Percentiles rank a stretch among this genome's conserved stretches.
These are phyloP conservation scores for Aspergillus olivimuriae DNA, from an alignment of 495 filamentous ascomycete species.

Conservation along the genomic window DNA sequence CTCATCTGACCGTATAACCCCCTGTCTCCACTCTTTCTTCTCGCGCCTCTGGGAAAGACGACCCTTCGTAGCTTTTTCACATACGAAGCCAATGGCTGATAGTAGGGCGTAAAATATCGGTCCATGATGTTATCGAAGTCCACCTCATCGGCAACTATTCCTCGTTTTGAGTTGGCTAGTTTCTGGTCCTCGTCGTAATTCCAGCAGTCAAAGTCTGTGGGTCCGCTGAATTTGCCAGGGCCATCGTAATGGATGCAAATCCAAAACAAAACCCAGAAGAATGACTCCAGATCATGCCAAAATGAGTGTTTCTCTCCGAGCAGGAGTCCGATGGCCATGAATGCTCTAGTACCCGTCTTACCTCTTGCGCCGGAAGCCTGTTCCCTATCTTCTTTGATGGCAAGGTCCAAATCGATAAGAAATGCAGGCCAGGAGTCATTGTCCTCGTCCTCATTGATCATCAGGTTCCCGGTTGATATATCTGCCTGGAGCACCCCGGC, in stretches of 20 bases:
- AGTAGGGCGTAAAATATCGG: constrained; percentile 27
- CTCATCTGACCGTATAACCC: constrained; percentile 11
- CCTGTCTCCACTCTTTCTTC: constrained; percentile 18
- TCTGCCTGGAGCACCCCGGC: constrained; percentile 23
- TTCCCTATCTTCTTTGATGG: constrained; percentile 16
- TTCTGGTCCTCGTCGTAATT: constrained; percentile 16
- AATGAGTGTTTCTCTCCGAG: constrained; percentile 20
- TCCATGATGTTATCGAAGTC: constrained; percentile 22
- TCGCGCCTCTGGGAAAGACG: constrained; percentile 28
- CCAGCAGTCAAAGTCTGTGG: constrained; percentile 19
- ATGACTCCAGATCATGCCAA: constrained; percentile 42
- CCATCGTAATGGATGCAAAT: constrained; percentile 37
- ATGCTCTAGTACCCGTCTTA: constrained; percentile 29
- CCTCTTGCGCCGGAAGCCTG: constrained; percentile 15
- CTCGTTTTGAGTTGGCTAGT: constrained; percentile 16
- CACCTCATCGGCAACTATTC: constrained; percentile 20
- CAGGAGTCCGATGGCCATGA: constrained; percentile 26
- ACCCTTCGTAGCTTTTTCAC: constrained; percentile 27
- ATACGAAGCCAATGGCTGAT: constrained; percentile 26
- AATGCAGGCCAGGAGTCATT: constrained; percentile 20
- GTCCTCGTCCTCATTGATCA: constrained; percentile 25
- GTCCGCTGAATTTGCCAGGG: constrained; percentile 12
- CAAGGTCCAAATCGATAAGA: constrained; percentile 27
- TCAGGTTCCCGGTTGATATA: constrained; percentile 31
- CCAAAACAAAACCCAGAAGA: constrained; percentile 50